phyloP scores from a whole-genome alignment of 2,329 filamentous ascomycete species.

The Botrytis cinerea region DNA sequence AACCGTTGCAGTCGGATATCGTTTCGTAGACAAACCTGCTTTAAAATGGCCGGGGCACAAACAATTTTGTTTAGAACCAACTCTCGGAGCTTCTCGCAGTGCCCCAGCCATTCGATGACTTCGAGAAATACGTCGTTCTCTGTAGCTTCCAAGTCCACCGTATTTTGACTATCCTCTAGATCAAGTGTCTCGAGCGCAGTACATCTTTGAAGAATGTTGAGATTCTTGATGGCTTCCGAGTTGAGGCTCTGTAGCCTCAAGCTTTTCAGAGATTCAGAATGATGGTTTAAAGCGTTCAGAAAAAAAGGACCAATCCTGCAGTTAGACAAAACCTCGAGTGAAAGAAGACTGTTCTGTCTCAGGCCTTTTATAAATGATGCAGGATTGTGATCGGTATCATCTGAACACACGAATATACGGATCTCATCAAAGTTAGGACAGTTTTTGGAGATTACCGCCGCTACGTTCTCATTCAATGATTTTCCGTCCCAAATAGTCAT shows the following conservation, averaged over 20 bases:
- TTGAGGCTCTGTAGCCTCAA: conserved; percentile 53
- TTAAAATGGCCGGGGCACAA: conserved; percentile 54
- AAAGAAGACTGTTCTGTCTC: conserved; percentile 56
- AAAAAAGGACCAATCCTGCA: conserved; percentile 57
- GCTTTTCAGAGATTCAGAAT: conserved; percentile 55
- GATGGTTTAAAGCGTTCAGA: conserved; percentile 54
- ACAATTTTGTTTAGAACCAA: conserved; percentile 54
- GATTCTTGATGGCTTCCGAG: conserved; percentile 50
- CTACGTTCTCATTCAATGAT: conserved; percentile 56
- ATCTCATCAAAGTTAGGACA: conserved; percentile 64
- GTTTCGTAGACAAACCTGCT: conserved; percentile 50
- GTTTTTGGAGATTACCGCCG: conserved; percentile 54
- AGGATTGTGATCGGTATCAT: conserved; percentile 53
- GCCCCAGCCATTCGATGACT: conserved; percentile 55
- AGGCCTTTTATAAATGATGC: conserved; percentile 60
- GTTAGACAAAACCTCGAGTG: conserved; percentile 59
- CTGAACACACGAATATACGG: conserved; percentile 52
- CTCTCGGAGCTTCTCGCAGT: conserved; percentile 52
- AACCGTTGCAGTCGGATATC: conserved; percentile 51
- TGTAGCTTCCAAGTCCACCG: conserved; percentile 51
- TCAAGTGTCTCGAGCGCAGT: conserved; percentile 51
- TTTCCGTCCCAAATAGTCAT: conserved; percentile 64
- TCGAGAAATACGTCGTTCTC: conserved; percentile 55
- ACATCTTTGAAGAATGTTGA: conserved; percentile 52
- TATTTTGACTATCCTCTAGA: conserved; percentile 47